phyloP scores from a whole-genome alignment of 2,329 filamentous ascomycete species.

The Ploettnerulaceae sp. region DNA sequence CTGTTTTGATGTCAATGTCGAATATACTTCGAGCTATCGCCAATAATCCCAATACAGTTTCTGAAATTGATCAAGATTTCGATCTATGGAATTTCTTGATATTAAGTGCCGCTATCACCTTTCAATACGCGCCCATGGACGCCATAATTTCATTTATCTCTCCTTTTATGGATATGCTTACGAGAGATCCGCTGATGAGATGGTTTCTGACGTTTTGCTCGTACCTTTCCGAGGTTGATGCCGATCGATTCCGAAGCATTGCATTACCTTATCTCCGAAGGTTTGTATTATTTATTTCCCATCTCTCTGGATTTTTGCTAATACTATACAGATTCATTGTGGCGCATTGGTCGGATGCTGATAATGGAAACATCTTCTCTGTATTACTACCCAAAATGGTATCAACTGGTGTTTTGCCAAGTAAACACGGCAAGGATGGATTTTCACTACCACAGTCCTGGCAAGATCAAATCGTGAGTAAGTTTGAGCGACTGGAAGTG shows the following conservation, averaged over 20 bases:
- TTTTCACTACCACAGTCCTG: conserved; percentile 59
- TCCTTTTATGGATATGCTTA: conserved; percentile 59
- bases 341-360: conserved; percentile 62
- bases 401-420: conserved; percentile 49
- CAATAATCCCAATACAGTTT: conserved; percentile 33
- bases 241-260: conserved; percentile 71
- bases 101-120: conserved; percentile 58
- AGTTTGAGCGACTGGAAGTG: conserved; percentile 60
- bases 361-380: conserved; percentile 64
- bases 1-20: conserved; percentile 53
- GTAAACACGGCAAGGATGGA: conserved; percentile 46
- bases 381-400: conserved; percentile 64
- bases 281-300: conserved; percentile 35
- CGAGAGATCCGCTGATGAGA: conserved; percentile 57
- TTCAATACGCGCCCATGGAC: conserved; percentile 76
- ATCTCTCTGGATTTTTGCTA: conserved; percentile 20
- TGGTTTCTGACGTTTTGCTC: conserved; percentile 85
- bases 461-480: conserved; percentile 68
- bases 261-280: conserved; percentile 77
- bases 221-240: conserved; percentile 69
- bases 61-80: conserved; percentile 32
- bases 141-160: conserved; percentile 66
- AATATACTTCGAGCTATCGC: conserved; percentile 47
- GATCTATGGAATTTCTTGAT: conserved; percentile 54
- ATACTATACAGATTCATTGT: conserved; percentile 60